phyloP scores from a whole-genome alignment of 345 rosid species.

The Brassica carinata region DNA sequence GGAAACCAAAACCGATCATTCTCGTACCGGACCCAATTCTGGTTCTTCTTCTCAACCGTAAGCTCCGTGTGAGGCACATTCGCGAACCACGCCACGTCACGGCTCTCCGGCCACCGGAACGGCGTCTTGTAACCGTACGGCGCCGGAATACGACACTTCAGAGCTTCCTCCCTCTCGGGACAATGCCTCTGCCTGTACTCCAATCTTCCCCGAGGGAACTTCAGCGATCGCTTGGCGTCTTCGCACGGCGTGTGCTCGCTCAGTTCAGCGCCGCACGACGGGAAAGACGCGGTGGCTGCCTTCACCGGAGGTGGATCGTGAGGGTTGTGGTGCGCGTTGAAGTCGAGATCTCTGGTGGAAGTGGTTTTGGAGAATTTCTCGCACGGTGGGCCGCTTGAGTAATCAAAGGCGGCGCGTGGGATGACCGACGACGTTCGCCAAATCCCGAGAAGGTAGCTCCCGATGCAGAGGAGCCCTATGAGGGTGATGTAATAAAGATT shows the following conservation, averaged over 20 bases:
- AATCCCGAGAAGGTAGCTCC: slow-evolving; percentile 56
- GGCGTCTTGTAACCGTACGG: slow-evolving; percentile 77
- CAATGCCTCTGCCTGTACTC: slow-evolving; percentile 80
- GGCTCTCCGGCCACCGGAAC: slow-evolving; percentile 86
- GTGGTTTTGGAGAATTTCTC: neutral
- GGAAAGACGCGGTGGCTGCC: slow-evolving; percentile 49
- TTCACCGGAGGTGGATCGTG: slow-evolving; percentile 47
- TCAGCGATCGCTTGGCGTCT: slow-evolving; percentile 62
- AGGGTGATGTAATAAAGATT: slow-evolving; percentile 51
- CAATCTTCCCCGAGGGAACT: slow-evolving; percentile 53
- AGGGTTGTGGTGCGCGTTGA: slow-evolving; percentile 58
- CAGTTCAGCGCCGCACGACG: slow-evolving; percentile 52
- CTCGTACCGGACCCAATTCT: slow-evolving; percentile 80
- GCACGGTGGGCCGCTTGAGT: neutral
- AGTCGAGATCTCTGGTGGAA: slow-evolving; percentile 52
- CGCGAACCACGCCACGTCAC: slow-evolving; percentile 86
- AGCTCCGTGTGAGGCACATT: slow-evolving; percentile 90
- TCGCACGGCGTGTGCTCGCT: slow-evolving; percentile 85
- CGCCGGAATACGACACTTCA: slow-evolving; percentile 76
- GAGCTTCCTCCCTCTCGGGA: slow-evolving; percentile 44
- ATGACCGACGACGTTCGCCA: slow-evolving; percentile 47
- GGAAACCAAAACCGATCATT: slow-evolving; percentile 80
- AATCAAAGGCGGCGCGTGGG: slow-evolving; percentile 35
- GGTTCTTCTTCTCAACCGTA: slow-evolving; percentile 82
- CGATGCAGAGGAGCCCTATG: slow-evolving; percentile 48